A percentile compares a stretch with the other conserved stretches of the same genome.
Evolutionary conservation across 169 alveolate genomes (phyloP).

Genomic region (Perkinsus olseni): DNA sequence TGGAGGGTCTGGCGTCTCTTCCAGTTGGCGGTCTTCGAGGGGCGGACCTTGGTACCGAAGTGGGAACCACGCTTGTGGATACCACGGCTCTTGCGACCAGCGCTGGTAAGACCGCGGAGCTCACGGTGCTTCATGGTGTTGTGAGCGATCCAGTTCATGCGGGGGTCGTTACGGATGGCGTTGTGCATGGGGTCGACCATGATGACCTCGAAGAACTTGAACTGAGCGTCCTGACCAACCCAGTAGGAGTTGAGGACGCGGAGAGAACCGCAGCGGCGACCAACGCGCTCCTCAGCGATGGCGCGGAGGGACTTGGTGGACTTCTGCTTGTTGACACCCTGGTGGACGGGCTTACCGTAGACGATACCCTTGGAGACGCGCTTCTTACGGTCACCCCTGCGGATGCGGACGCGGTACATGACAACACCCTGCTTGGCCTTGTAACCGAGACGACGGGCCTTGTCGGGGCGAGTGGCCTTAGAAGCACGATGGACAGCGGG

Average conservation of each 20-base stretch:
- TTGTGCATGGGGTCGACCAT: slow-evolving; percentile 96
- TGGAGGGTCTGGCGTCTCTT: slow-evolving; percentile 84
- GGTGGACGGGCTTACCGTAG: slow-evolving; percentile 98
- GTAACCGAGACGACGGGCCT: slow-evolving; percentile 96
- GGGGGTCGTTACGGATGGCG: slow-evolving; percentile 95
- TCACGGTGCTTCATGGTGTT: slow-evolving; percentile 97
- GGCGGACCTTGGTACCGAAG: slow-evolving; percentile 81
- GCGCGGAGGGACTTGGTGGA: slow-evolving; percentile 88
- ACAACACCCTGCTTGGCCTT: slow-evolving; percentile 99
- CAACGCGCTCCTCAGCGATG: slow-evolving; percentile 98
- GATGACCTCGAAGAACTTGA: slow-evolving; percentile 96
- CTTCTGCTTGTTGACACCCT: slow-evolving; percentile 91
- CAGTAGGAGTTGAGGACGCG: slow-evolving; percentile 98
- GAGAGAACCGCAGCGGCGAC: slow-evolving; percentile 87
- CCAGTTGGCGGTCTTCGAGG: slow-evolving; percentile 90
- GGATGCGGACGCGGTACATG: slow-evolving; percentile 95
- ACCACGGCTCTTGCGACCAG: slow-evolving; percentile 72
- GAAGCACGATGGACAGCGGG: slow-evolving; percentile 94
- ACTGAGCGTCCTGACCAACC: slow-evolving; percentile 98
- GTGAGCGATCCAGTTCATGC: slow-evolving; percentile 95
- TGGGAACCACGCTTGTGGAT: not conserved
- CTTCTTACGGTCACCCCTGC: slow-evolving; percentile 99
- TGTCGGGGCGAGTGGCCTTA: slow-evolving; percentile 91
- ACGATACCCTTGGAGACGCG: slow-evolving; percentile 94
- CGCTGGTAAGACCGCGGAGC: slow-evolving; percentile 92